Conservation (phyloP, 1,139 yeast genomes). For the Hemisphaericaspora xylanilytica region DNA sequence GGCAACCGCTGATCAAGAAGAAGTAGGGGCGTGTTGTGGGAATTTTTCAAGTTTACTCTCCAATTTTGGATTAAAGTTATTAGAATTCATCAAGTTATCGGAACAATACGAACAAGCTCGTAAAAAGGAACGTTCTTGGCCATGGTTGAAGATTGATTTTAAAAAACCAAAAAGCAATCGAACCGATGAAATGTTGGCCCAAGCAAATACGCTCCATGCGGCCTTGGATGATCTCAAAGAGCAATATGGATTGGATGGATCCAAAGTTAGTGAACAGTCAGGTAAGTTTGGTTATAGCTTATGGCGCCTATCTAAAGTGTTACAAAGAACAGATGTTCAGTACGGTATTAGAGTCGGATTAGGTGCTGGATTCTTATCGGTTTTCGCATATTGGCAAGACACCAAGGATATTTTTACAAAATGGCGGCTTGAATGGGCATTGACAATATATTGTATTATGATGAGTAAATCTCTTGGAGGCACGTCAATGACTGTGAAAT, state of each 20-base stretch:
- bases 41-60: conserved; percentile 68
- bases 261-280: conserved; percentile 12
- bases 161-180: conserved; percentile 33
- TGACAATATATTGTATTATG: conserved; percentile 76
- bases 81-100: conserved; percentile 45
- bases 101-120: conserved; percentile 40
- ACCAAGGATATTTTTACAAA: conserved; percentile 53
- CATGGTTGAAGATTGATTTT: conserved; percentile 56
- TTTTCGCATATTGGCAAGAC: conserved; percentile 63
- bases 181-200: conserved; percentile 6
- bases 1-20: conserved; percentile 68
- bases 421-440: conserved; percentile 86
- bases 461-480: conserved; percentile 90
- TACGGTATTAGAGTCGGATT: conserved; percentile 78
- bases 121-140: conserved; percentile 36
- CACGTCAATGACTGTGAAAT: conserved; percentile 73
- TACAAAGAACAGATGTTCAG: conserved; percentile 65
- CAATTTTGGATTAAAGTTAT: conserved; percentile 60
- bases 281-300: conserved; percentile 16
- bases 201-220: conserved; percentile 29
- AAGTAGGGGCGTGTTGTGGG: conserved; percentile 82
- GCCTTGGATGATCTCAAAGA: conserved; percentile 36
- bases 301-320: conserved; percentile 34
- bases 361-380: conserved; percentile 67
- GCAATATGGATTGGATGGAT: conserved; percentile 21